Base-by-base conservation (phyloP, 2,329 filamentous ascomycete genomes). In the Epichloe amarillans region DNA sequence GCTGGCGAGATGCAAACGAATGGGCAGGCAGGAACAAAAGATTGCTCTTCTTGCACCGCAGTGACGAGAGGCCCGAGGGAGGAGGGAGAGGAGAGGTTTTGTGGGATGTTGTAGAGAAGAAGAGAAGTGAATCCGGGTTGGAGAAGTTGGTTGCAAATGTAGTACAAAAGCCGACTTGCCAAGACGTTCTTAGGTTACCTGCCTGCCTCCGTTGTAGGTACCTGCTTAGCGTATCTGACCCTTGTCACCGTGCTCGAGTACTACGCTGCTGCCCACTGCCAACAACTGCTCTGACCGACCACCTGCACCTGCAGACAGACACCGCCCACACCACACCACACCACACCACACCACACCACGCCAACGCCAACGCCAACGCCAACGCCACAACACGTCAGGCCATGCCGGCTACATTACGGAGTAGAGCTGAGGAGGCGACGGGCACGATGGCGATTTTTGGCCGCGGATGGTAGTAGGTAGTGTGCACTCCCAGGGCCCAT, bases 1-100 rank as follows among this genome's bases (percentile, higher is more conserved):
- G 49, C 43, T 33, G 49, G 39, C 12, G 52, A 51, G 41, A 50
- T 38, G 51, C 42, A 50, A 50, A 46, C 51, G 47, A 47, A 36
- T 42, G 42, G 40, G 47, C 41, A 26, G 47, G 19, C 43, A 37
- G 42, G 33, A 50, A 49, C 36, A 44, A 40, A 46, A 50, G 40
- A 43, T 45, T 26, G 36, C 52, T 50, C 23, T 40, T 23, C 23
- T 30, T 44, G 37, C 33, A 50, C 43, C 38, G 17, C 44, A 45
- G 46, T 35, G 33, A 21, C 33, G 30, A 50, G 38, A 47, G 40
- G 23, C 35, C 45, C 36, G 17, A 37, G 44, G 7, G 30, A 1
- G 14, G 8, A 10, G 41, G 15, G 42, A 40, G 36, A 47, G 17
- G 19, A 47, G 42, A 45, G 38, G 39, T 30, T 51, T 19, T 23